Percentiles rank a stretch among this genome's conserved stretches.
Evolutionary conservation across 495 filamentous ascomycete genomes (phyloP).

Genomic region (Penicillium lividum): DNA sequence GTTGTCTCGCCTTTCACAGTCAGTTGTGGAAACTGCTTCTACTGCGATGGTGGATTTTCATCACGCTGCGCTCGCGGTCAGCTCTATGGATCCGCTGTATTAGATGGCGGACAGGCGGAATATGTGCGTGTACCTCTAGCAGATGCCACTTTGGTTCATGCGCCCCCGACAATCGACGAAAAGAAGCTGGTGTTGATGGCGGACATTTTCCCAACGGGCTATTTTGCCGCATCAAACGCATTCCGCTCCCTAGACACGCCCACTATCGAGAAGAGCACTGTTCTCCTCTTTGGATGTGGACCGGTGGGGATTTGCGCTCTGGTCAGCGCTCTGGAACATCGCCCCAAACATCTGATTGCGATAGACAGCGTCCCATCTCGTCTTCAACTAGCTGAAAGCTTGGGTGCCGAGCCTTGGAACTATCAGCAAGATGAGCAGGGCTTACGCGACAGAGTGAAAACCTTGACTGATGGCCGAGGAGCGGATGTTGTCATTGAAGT

Average conservation of each 20-base stretch:
- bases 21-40: conserved; percentile 74
- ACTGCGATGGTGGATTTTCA: conserved; percentile 57
- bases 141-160: conserved; percentile 70
- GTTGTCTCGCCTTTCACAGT: conserved; percentile 64
- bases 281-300: conserved; percentile 82
- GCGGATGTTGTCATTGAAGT: conserved; percentile 88
- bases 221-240: conserved; percentile 75
- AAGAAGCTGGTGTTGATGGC: conserved; percentile 68
- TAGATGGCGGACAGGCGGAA: conserved; percentile 88
- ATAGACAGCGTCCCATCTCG: conserved; percentile 76
- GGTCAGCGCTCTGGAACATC: conserved; percentile 69
- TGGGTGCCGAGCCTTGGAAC: conserved; percentile 82
- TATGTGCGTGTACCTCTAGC: conserved; percentile 82
- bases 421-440: conserved; percentile 65
- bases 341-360: conserved; percentile 74
- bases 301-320: conserved; percentile 84
- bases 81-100: conserved; percentile 66
- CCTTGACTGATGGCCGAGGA: conserved; percentile 74
- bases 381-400: conserved; percentile 64
- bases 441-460: conserved; percentile 57
- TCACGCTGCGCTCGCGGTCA: conserved; percentile 62
- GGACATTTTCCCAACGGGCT: conserved; percentile 71
- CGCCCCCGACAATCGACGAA: conserved; percentile 69
- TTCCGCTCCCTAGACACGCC: conserved; percentile 59
- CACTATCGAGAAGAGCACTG: conserved; percentile 61